Percentiles rank a stretch among this genome's conserved stretches.
phyloP scores from a whole-genome alignment of 495 filamentous ascomycete genomes.

The Talaromyces nanjingensis region DNA sequence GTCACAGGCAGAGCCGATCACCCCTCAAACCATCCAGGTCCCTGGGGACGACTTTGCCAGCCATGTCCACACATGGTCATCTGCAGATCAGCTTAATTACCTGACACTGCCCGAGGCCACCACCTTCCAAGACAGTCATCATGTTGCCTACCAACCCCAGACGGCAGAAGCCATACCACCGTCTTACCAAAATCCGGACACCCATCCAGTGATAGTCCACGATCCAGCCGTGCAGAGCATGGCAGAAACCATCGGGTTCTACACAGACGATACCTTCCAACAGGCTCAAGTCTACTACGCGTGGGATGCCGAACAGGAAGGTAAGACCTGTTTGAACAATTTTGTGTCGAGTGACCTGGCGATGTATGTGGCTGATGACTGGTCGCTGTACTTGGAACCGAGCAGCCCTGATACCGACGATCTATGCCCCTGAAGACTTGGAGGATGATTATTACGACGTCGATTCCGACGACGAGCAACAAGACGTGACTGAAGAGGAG shows the following conservation, averaged over 20 bases:
- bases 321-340: conserved; percentile 7
- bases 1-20: not conserved
- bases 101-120: not conserved
- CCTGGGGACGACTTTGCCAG: not conserved
- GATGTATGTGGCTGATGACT: conserved; percentile 8
- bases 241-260: not conserved
- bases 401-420: conserved; percentile 10
- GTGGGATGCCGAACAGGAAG: conserved; percentile 9
- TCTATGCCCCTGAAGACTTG: conserved; percentile 31
- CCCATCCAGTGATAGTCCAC: not conserved
- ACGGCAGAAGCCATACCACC: not conserved
- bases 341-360: not conserved
- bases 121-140: not conserved
- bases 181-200: not conserved
- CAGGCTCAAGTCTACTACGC: conserved; percentile 5
- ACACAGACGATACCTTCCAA: conserved; percentile 1
- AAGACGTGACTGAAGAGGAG: conserved; percentile 45
- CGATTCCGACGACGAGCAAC: conserved; percentile 62
- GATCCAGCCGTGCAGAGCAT: not conserved
- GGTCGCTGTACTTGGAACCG: conserved; percentile 4
- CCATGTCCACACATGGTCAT: not conserved
- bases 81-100: not conserved
- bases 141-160: not conserved
- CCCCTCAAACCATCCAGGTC: not conserved
- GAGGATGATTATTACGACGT: conserved; percentile 57